Evolutionary conservation across 805 yeast genomes (phyloP).

Genomic region (Cyberlindnera meyerae): DNA sequence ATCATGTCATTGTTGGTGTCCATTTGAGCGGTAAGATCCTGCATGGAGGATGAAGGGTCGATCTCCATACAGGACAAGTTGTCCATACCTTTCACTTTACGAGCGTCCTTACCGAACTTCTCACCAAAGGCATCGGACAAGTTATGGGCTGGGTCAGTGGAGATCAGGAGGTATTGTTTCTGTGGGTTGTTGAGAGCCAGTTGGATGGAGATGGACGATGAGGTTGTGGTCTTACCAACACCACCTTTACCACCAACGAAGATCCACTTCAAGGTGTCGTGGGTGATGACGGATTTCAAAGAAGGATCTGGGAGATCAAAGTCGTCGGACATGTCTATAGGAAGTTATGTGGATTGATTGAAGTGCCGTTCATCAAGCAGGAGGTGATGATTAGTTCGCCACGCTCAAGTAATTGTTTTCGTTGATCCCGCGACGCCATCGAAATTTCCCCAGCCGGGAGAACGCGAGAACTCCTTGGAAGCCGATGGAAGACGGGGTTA

Average conservation of each 20-base stretch:
- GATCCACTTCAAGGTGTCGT: slow-evolving; percentile 81
- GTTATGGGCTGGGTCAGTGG: slow-evolving; percentile 98
- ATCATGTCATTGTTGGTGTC: slow-evolving; percentile 43
- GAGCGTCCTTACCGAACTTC: slow-evolving; percentile 95
- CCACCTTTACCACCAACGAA: slow-evolving; percentile 99
- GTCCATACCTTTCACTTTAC: slow-evolving; percentile 81
- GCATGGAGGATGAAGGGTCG: slow-evolving; percentile 91
- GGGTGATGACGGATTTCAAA: slow-evolving; percentile 61
- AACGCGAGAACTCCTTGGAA: too few species aligned
- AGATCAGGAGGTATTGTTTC: slow-evolving; percentile 81
- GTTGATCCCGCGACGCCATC: too few species aligned
- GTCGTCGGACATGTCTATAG: slow-evolving; percentile 13
- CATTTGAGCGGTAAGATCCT: slow-evolving; percentile 68
- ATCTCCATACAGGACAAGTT: slow-evolving; percentile 97
- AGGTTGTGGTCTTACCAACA: slow-evolving; percentile 97
- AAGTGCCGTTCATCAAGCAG: too few species aligned
- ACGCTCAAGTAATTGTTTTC: too few species aligned
- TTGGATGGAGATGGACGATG: slow-evolving; percentile 92
- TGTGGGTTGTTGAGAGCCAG: slow-evolving; percentile 76
- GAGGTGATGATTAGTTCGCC: too few species aligned
- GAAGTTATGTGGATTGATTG: too few species aligned
- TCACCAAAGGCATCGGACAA: slow-evolving; percentile 97
- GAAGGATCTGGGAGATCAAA: slow-evolving; percentile 51
- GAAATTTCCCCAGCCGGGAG: too few species aligned
- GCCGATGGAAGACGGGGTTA: too few species aligned